Evolutionary conservation across 1,284 basidiomycete species (phyloP).

Genomic region (Cryptococcus sp.): DNA sequence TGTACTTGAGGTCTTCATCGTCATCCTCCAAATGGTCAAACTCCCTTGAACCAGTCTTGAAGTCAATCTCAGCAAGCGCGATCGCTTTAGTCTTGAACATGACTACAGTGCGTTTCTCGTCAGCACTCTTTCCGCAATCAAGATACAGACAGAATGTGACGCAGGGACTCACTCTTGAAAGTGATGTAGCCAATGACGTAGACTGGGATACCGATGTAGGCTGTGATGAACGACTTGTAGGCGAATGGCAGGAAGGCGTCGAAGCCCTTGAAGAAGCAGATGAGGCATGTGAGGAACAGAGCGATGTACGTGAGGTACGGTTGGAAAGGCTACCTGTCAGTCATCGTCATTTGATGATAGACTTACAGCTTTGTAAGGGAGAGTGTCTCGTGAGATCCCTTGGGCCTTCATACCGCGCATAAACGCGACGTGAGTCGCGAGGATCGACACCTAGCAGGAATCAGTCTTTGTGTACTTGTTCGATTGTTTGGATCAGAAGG

Average conservation of each 20-base stretch:
- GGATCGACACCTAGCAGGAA: conserved; percentile 59
- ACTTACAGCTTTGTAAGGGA: conserved; percentile 64
- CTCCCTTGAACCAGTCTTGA: conserved; percentile 64
- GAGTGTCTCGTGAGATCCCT: conserved; percentile 63
- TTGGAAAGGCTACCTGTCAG: conserved; percentile 22
- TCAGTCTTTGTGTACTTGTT: neutral
- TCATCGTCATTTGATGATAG: no score
- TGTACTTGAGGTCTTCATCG: conserved; percentile 35
- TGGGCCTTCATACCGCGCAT: conserved; percentile 69
- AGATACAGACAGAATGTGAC: no score
- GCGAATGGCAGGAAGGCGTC: conserved; percentile 63
- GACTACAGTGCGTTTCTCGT: conserved; percentile 31
- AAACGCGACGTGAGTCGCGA: conserved; percentile 68
- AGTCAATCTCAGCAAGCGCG: conserved; percentile 62
- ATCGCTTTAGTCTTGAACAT: conserved; percentile 60
- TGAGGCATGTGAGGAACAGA: conserved; percentile 61
- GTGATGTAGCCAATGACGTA: conserved; percentile 64
- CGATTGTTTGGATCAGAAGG: neutral
- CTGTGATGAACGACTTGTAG: conserved; percentile 65
- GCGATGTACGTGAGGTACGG: conserved; percentile 57
- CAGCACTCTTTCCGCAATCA: neutral
- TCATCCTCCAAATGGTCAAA: conserved; percentile 66
- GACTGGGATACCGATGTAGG: conserved; percentile 49
- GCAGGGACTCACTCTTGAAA: conserved; percentile 57
- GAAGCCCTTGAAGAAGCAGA: conserved; percentile 69